Conservation (phyloP, 768 basidiomycete species). For the Leccinum ochraceum region DNA sequence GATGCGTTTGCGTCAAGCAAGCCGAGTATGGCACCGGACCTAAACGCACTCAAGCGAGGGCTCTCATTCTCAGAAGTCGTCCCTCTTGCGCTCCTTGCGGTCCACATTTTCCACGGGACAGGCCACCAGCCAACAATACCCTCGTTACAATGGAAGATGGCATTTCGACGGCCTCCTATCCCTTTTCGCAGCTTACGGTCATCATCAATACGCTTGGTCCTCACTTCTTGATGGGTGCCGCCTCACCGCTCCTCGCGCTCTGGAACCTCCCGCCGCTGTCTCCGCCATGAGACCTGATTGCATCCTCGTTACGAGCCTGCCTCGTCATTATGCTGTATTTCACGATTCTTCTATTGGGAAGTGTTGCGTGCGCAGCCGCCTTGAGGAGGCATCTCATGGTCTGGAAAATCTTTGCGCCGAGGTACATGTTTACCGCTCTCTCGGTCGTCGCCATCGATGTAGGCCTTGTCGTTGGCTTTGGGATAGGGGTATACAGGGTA, state of each 20-base stretch:
- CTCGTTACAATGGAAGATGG: constrained; percentile 94
- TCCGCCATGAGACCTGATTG: constrained; percentile 23
- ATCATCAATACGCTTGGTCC: constrained; percentile 78
- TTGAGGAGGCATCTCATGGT: too few relatives aligned
- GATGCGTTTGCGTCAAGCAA: constrained; percentile 50
- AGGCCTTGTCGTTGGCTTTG: too few relatives aligned
- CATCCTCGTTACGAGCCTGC: too few relatives aligned
- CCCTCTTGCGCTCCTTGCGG: constrained; percentile 72
- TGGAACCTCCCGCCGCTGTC: constrained; percentile 80
- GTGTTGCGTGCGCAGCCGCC: too few relatives aligned
- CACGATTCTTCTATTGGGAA: too few relatives aligned
- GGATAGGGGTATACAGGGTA: too few relatives aligned
- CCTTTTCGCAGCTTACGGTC: constrained; percentile 73
- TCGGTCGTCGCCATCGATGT: too few relatives aligned
- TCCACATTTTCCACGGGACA: constrained; percentile 81
- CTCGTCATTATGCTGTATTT: too few relatives aligned
- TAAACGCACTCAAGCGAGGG: constrained; percentile 32
- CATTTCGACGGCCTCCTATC: constrained; percentile 76
- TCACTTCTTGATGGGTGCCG: constrained; percentile 62
- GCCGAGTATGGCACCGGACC: constrained; percentile 44
- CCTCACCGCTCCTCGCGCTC: constrained; percentile 68
- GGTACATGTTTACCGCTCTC: too few relatives aligned
- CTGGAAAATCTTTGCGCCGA: too few relatives aligned
- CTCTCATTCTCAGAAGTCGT: constrained; percentile 67
- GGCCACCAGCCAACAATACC: constrained; percentile 91